phyloP scores from a whole-genome alignment of 805 yeast genomes.

The Schwanniomyces pseudopolymorphus region DNA sequence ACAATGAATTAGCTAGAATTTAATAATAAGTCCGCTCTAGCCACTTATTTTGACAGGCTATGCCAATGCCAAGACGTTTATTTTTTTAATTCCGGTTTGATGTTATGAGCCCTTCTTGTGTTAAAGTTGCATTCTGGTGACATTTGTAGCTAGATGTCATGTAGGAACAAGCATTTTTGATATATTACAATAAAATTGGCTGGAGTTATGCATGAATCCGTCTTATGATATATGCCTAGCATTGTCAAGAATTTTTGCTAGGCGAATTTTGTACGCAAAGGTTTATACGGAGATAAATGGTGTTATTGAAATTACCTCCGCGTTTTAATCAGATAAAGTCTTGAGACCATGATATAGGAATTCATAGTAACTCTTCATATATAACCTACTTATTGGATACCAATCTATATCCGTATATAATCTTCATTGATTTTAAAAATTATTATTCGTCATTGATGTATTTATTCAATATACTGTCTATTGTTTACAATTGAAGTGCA shows the following conservation, averaged over 20 bases:
- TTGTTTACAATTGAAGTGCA: too few relatives aligned
- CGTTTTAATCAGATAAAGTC: not conserved
- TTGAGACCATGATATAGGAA: too few relatives aligned
- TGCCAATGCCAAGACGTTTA: not conserved
- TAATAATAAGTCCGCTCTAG: not conserved
- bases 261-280: not conserved
- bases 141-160: not conserved
- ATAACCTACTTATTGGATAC: too few relatives aligned
- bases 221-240: not conserved
- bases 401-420: too few relatives aligned
- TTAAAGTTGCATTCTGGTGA: not conserved
- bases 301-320: not conserved
- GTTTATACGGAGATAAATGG: not conserved
- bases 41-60: not conserved
- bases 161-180: not conserved
- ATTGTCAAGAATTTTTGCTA: not conserved
- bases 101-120: not conserved
- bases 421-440: too few relatives aligned
- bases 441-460: too few relatives aligned
- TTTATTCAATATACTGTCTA: too few relatives aligned
- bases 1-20: not conserved
- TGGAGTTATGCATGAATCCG: not conserved
- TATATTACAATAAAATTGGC: not conserved
- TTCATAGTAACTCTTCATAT: too few relatives aligned
- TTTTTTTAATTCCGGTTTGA: not conserved